Evolutionary conservation across 306 rosid species (phyloP).

Genomic region (Oemleria cerasiformis): DNA sequence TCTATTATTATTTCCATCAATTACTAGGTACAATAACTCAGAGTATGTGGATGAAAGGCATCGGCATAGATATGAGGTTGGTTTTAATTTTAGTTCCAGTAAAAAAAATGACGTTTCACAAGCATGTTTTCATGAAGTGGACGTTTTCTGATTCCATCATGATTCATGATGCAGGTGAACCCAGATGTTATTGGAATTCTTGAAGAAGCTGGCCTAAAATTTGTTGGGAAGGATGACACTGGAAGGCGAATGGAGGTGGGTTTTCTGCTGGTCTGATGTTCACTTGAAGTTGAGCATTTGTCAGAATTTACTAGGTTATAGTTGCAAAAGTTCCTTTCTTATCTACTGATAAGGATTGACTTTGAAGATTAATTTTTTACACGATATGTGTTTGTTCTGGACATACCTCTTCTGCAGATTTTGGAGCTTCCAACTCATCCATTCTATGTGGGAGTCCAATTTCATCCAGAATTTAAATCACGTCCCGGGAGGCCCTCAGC

Average conservation of each 20-base stretch:
- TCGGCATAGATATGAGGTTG: slow-evolving; percentile 97
- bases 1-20: slow-evolving; percentile 15
- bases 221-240: slow-evolving; percentile 91
- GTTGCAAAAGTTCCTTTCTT: slow-evolving; percentile 8
- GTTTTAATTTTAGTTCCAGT: slow-evolving; percentile 19
- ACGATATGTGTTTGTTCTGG: not conserved
- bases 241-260: slow-evolving; percentile 96
- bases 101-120: not conserved
- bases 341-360: not conserved
- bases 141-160: slow-evolving; percentile 13
- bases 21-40: slow-evolving; percentile 70
- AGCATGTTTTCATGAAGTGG: slow-evolving; percentile 10
- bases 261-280: slow-evolving; percentile 25
- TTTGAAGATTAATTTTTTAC: not conserved
- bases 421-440: slow-evolving; percentile 90
- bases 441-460: slow-evolving; percentile 88
- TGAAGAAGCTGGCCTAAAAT: slow-evolving; percentile 84
- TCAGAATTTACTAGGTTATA: slow-evolving; percentile 15
- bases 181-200: slow-evolving; percentile 69
- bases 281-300: slow-evolving; percentile 20
- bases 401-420: slow-evolving; percentile 54
- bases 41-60: slow-evolving; percentile 89
- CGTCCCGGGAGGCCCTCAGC: slow-evolving; percentile 90
- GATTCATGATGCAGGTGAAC: slow-evolving; percentile 63
- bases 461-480: slow-evolving; percentile 98